A percentile compares a stretch with the other conserved stretches of the same genome.
These are phyloP conservation scores for Arabidopsis hybrid DNA, from an alignment of 441 rosid species.

Conservation along the genomic window DNA sequence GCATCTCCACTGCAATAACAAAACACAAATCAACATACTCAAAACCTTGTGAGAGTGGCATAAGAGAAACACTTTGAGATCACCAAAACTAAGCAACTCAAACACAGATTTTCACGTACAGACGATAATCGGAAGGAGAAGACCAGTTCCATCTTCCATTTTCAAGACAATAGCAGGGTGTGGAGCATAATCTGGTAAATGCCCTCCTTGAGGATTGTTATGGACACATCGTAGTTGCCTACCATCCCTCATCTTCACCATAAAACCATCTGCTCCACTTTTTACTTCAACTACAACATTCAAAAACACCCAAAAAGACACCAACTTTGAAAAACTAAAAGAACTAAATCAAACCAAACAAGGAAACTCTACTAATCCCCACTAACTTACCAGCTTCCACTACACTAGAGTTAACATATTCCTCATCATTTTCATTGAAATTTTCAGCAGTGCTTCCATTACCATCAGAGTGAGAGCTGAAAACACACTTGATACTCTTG, in stretches of 20 bases:
- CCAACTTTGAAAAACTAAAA: background rate
- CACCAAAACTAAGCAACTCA: constrained; percentile 6
- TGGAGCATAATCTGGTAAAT: constrained; percentile 81
- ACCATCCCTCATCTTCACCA: constrained; percentile 97
- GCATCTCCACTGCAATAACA: constrained; percentile 89
- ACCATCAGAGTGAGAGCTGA: constrained; percentile 86
- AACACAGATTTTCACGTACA: constrained; percentile 54
- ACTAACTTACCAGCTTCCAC: constrained; percentile 83
- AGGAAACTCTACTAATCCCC: background rate
- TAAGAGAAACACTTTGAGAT: background rate
- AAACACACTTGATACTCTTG: constrained; percentile 59
- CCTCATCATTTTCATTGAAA: constrained; percentile 82
- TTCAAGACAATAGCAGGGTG: constrained; percentile 97
- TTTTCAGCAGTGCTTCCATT: constrained; percentile 85
- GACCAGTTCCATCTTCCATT: constrained; percentile 99
- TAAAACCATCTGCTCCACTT: constrained; percentile 89
- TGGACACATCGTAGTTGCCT: constrained; percentile 81
- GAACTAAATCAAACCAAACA: background rate
- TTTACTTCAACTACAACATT: constrained; percentile 79
- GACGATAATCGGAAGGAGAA: constrained; percentile 92
- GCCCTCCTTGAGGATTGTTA: constrained; percentile 90
- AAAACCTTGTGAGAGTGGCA: background rate
- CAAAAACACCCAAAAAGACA: constrained; percentile 11
- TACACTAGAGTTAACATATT: constrained; percentile 82
- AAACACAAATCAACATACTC: background rate